Conservation (phyloP, 768 basidiomycete species). For the Suillus ampliporus region DNA sequence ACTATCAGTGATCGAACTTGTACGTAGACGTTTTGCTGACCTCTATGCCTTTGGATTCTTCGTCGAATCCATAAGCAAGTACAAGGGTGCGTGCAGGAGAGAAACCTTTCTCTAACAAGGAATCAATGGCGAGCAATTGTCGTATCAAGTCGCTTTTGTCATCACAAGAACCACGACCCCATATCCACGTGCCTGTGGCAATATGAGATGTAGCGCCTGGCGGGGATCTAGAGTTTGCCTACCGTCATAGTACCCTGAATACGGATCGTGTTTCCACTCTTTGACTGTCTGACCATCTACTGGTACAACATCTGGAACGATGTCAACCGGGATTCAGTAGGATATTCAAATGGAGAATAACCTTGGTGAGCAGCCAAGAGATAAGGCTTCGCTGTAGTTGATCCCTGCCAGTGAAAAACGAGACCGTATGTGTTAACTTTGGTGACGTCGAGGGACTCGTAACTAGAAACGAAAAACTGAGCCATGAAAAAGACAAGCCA, state of each 20-base stretch:
- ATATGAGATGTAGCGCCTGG: not conserved
- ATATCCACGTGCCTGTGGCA: conserved; percentile 59
- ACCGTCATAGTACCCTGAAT: conserved; percentile 64
- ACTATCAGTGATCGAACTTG: not conserved
- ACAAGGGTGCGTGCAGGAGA: conserved; percentile 49
- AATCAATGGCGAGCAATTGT: conserved; percentile 54
- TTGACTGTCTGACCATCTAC: conserved; percentile 56
- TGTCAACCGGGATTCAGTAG: not conserved
- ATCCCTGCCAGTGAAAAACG: conserved; percentile 60
- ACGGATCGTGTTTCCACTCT: conserved; percentile 64
- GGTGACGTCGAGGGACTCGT: conserved; percentile 52
- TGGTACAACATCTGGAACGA: conserved; percentile 63
- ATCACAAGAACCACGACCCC: conserved; percentile 78
- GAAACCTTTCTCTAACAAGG: conserved; percentile 50
- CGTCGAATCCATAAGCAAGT: conserved; percentile 55
- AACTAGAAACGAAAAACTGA: conserved; percentile 35
- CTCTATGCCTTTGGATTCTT: conserved; percentile 55
- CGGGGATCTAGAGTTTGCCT: not conserved
- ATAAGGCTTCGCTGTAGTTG: conserved; percentile 55
- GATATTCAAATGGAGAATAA: not conserved
- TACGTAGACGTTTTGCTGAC: conserved; percentile 28
- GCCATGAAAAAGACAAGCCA: not conserved
- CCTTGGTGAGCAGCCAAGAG: conserved; percentile 60
- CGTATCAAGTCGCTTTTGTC: conserved; percentile 73
- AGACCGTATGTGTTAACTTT: conserved; percentile 65